Percentiles rank a stretch among this genome's conserved stretches.
These are phyloP conservation scores for Stephania yunnanensis DNA, from an alignment of 164 flowering plant species.

Conservation along the genomic window DNA sequence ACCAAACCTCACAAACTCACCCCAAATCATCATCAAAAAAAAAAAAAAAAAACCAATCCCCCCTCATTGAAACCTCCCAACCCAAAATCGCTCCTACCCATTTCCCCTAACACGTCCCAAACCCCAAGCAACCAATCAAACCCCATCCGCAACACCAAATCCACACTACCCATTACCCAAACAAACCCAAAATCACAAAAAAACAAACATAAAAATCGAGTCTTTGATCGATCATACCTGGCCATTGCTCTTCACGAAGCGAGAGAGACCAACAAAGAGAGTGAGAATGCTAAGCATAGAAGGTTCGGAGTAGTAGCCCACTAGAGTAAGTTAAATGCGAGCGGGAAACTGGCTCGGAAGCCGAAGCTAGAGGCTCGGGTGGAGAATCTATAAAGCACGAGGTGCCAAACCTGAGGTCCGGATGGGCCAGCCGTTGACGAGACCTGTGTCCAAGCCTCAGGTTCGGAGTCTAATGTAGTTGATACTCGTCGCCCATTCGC, in stretches of 20 bases:
- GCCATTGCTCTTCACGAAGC: conserved; percentile 5
- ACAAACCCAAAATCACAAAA: background rate
- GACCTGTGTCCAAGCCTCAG: background rate
- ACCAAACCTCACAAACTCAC: too few relatives aligned
- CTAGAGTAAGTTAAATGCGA: conserved; percentile 8
- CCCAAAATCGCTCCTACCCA: background rate
- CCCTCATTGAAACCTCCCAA: background rate
- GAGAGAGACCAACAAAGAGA: background rate
- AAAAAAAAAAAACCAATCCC: background rate
- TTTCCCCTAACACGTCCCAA: background rate
- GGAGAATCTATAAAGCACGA: background rate
- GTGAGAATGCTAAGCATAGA: background rate
- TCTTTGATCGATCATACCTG: conserved; percentile 9
- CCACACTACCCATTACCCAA: background rate
- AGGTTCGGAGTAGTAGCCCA: background rate
- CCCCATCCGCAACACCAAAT: background rate
- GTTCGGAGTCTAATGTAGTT: background rate
- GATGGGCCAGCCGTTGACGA: background rate
- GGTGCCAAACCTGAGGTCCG: background rate
- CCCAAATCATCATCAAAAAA: too few relatives aligned
- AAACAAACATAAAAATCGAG: background rate
- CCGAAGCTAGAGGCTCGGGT: conserved; percentile 8
- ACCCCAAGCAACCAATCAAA: background rate
- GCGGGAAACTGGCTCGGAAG: conserved; percentile 12
- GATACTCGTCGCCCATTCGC: too few relatives aligned